phyloP scores from a whole-genome alignment of 148 eudicot species.

The Dianthus caryophyllus region DNA sequence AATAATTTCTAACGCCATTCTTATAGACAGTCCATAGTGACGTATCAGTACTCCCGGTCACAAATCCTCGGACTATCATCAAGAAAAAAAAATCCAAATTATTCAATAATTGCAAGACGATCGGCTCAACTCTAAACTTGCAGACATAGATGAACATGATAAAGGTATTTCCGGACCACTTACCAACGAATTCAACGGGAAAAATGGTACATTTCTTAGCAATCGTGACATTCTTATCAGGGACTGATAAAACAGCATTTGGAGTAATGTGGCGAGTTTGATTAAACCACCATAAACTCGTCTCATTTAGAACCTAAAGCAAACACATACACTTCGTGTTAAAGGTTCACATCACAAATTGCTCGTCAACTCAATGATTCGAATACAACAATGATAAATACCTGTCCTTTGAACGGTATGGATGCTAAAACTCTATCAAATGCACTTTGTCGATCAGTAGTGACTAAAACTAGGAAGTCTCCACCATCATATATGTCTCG shows the following conservation, averaged over 20 bases:
- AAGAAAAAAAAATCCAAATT: neutral
- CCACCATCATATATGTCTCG: slow-evolving; percentile 90
- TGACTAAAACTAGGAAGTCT: slow-evolving; percentile 80
- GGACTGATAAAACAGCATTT: slow-evolving; percentile 71
- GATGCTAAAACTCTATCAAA: slow-evolving; percentile 92
- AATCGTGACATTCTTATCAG: slow-evolving; percentile 87
- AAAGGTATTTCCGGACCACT: slow-evolving; percentile 17
- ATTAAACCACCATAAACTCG: slow-evolving; percentile 96
- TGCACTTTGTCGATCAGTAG: slow-evolving; percentile 94
- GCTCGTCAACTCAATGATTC: neutral
- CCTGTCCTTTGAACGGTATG: slow-evolving; percentile 97
- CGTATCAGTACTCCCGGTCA: slow-evolving; percentile 98
- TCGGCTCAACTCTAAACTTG: neutral
- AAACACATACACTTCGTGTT: neutral
- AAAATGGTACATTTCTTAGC: slow-evolving; percentile 94
- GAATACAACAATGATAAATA: slow-evolving; percentile 16
- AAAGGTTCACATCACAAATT: neutral
- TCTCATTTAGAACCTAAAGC: slow-evolving; percentile 80
- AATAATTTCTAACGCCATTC: slow-evolving; percentile 77
- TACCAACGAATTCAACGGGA: slow-evolving; percentile 98
- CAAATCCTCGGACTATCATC: slow-evolving; percentile 81
- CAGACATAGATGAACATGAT: neutral
- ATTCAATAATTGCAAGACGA: too few species aligned
- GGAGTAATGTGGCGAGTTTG: slow-evolving; percentile 76
- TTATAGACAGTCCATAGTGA: slow-evolving; percentile 97